These are phyloP conservation scores for Cladophialophora exuberans DNA, from an alignment of 2,329 filamentous ascomycete species.

Conservation along the genomic window DNA sequence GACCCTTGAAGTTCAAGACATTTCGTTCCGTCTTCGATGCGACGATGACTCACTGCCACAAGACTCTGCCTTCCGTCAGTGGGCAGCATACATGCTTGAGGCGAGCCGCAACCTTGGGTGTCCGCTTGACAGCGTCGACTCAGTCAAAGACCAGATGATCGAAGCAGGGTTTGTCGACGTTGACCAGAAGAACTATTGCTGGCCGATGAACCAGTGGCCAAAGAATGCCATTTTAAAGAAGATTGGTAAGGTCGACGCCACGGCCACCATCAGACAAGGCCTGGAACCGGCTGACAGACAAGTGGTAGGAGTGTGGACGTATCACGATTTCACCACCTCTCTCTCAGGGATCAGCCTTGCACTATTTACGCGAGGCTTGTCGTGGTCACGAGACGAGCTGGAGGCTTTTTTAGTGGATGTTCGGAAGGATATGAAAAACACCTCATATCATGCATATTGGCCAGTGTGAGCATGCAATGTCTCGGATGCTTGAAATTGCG, in stretches of 20 bases:
- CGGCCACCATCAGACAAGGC: not conserved
- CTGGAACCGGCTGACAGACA: not conserved
- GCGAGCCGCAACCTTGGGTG: constrained; percentile 22
- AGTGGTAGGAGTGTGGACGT: constrained; percentile 18
- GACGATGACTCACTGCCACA: constrained; percentile 23
- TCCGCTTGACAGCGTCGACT: constrained; percentile 21
- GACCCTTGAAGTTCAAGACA: constrained; percentile 43
- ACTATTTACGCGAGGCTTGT: constrained; percentile 24
- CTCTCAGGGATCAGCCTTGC: constrained; percentile 38
- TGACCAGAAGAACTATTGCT: constrained; percentile 28
- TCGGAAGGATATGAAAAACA: constrained; percentile 39
- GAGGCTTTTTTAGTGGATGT: constrained; percentile 39
- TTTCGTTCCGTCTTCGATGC: constrained; percentile 17
- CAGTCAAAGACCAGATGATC: constrained; percentile 20
- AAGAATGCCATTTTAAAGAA: constrained; percentile 37
- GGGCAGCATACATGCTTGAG: constrained; percentile 24
- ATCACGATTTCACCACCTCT: constrained; percentile 33
- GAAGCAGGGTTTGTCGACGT: constrained; percentile 36
- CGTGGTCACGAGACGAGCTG: constrained; percentile 37
- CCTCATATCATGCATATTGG: constrained; percentile 36
- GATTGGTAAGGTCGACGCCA: constrained; percentile 10
- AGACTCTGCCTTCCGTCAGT: constrained; percentile 17
- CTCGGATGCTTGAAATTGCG: not conserved
- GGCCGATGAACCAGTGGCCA: constrained; percentile 39
- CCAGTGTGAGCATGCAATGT: constrained; percentile 16